Conservation (phyloP, 352 stramenopile genomes). For the Pythium monospermum region DNA sequence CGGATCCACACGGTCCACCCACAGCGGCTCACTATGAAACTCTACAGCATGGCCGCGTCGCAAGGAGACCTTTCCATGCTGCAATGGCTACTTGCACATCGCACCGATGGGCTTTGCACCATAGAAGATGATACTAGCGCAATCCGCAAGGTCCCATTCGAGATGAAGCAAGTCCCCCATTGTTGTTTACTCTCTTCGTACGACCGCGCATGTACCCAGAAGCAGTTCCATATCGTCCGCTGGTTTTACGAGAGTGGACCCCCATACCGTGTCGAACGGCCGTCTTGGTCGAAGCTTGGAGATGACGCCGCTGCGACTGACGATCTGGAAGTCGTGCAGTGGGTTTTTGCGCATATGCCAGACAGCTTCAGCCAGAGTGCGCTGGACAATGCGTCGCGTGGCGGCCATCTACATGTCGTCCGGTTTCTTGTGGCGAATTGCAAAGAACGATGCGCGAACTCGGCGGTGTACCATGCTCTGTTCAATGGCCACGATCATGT, state of each 20-base stretch:
- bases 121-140: not conserved
- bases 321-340: not conserved
- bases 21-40: not conserved
- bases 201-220: not conserved
- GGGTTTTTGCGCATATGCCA: not conserved
- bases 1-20: not conserved
- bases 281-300: no score
- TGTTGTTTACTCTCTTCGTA: not conserved
- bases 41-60: not conserved
- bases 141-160: no score
- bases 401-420: not conserved
- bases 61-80: not conserved
- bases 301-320: not conserved
- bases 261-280: no score
- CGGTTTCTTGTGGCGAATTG: not conserved
- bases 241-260: not conserved
- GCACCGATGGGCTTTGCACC: not conserved
- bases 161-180: no score
- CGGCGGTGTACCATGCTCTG: not conserved
- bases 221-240: not conserved
- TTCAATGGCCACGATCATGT: not conserved
- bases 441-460: not conserved
- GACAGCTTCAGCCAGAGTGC: not conserved
- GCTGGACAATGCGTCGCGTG: not conserved
- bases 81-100: not conserved